Conservation (phyloP, 2,329 filamentous ascomycete genomes). For the Arthrinium phaeospermum region DNA sequence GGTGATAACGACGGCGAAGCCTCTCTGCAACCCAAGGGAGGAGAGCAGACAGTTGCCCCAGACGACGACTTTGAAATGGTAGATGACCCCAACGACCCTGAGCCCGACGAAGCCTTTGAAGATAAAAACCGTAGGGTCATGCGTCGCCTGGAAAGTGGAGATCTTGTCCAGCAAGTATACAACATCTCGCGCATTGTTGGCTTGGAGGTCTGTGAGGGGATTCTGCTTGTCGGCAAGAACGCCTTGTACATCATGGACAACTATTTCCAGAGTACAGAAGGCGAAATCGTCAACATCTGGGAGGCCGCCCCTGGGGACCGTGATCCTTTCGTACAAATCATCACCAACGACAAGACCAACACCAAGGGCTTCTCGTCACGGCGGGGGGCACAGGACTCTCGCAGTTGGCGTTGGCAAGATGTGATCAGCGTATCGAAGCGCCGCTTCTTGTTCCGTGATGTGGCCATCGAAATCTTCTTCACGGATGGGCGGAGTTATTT, state of each 20-base stretch:
- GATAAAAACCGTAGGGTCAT: constrained; percentile 99
- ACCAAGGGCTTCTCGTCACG: constrained; percentile 66
- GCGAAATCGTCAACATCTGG: constrained; percentile 96
- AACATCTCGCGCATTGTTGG: constrained; percentile 95
- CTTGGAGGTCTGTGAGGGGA: constrained; percentile 89
- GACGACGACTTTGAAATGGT: constrained; percentile 97
- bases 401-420: constrained; percentile 93
- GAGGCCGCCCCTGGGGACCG: constrained; percentile 91
- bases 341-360: constrained; percentile 70
- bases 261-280: constrained; percentile 92
- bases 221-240: constrained; percentile 91
- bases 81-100: constrained; percentile 87
- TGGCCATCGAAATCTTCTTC: constrained; percentile 97
- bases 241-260: constrained; percentile 94
- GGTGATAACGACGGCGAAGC: constrained; percentile 26
- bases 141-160: constrained; percentile 87
- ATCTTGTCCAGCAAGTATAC: constrained; percentile 91
- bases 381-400: constrained; percentile 76
- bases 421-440: constrained; percentile 96
- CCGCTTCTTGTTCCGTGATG: constrained; percentile 92
- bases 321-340: constrained; percentile 93
- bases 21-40: constrained; percentile 19
- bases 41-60: constrained; percentile 45
- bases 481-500: constrained; percentile 95
- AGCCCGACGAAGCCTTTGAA: constrained; percentile 79